Conservation (phyloP, 2,329 filamentous ascomycete species). For the Cladobotryum protrusum region DNA sequence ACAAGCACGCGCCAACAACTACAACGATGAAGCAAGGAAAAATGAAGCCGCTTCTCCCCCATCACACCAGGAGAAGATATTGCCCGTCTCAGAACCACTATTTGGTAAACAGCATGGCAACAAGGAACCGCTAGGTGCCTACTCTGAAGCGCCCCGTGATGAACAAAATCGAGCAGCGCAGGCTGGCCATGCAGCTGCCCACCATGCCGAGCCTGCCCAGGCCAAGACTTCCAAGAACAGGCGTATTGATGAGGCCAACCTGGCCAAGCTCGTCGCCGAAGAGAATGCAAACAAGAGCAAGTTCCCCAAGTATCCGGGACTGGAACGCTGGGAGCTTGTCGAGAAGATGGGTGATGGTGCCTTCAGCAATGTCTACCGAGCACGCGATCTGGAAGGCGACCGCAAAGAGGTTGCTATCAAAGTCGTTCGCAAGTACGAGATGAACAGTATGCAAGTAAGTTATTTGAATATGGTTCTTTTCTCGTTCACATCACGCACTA, state of each 20-base stretch:
- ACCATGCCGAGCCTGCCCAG: conserved; percentile 53
- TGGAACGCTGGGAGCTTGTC: conserved; percentile 65
- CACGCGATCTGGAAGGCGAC: conserved; percentile 65
- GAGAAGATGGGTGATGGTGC: conserved; percentile 99
- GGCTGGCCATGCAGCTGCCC: conserved; percentile 58
- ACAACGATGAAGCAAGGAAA: conserved; percentile 46
- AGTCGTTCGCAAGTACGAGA: conserved; percentile 97
- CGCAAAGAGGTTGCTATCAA: conserved; percentile 89
- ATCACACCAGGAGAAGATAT: conserved; percentile 48
- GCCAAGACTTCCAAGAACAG: conserved; percentile 25
- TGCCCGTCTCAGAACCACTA: conserved; percentile 42
- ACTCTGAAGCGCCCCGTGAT: conserved; percentile 54
- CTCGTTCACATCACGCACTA: conserved; percentile 9
- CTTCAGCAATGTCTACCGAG: conserved; percentile 97
- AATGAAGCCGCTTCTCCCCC: conserved; percentile 43
- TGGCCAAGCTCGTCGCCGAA: conserved; percentile 83
- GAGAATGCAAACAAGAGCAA: conserved; percentile 82
- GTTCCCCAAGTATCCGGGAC: conserved; percentile 57
- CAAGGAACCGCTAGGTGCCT: conserved; percentile 52
- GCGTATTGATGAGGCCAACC: conserved; percentile 56
- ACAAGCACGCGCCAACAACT: conserved; percentile 67
- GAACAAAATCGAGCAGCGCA: conserved; percentile 62
- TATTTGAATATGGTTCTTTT: conserved; percentile 16
- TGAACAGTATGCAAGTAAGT: conserved; percentile 98
- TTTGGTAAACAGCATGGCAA: conserved; percentile 27